Conservation (phyloP, 2,329 filamentous ascomycete species). For the Aspergillaceae sp. region DNA sequence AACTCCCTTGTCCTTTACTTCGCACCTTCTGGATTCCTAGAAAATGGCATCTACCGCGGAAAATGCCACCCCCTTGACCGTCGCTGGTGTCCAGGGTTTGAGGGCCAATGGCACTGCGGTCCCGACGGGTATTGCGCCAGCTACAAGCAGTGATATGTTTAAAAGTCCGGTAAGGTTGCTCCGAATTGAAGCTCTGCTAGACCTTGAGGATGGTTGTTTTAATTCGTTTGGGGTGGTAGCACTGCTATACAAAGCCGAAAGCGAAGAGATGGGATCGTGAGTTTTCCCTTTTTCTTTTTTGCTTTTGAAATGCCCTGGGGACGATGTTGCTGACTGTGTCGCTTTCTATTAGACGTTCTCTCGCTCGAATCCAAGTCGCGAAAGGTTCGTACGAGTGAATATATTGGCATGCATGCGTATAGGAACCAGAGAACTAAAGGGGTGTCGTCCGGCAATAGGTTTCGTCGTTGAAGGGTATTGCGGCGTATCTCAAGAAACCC, state of each 20-base stretch:
- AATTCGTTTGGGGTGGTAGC: slow-evolving; percentile 18
- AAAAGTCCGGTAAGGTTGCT: slow-evolving; percentile 55
- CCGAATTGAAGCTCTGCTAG: background rate
- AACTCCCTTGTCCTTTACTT: too few species aligned
- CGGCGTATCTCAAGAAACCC: slow-evolving; percentile 67
- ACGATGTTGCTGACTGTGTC: background rate
- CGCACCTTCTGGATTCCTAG: too few species aligned
- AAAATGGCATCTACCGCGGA: background rate
- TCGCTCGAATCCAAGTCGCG: slow-evolving; percentile 52
- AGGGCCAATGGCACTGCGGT: slow-evolving; percentile 61
- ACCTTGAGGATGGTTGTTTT: background rate
- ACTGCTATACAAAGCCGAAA: slow-evolving; percentile 55
- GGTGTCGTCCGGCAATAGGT: slow-evolving; percentile 33
- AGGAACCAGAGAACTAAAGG: background rate
- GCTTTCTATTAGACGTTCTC: slow-evolving; percentile 40
- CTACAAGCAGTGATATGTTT: slow-evolving; percentile 72
- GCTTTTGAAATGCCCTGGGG: background rate
- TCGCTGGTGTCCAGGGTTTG: slow-evolving; percentile 58
- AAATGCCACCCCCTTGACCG: slow-evolving; percentile 41
- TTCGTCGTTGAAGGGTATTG: slow-evolving; percentile 74
- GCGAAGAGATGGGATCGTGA: slow-evolving; percentile 78
- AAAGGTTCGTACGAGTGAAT: slow-evolving; percentile 21
- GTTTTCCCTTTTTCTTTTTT: slow-evolving; percentile 27
- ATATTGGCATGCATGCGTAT: background rate
- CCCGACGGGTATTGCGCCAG: slow-evolving; percentile 66